Evolutionary conservation across 441 rosid genomes (phyloP).

Genomic region (Arabidopsis lyrata): DNA sequence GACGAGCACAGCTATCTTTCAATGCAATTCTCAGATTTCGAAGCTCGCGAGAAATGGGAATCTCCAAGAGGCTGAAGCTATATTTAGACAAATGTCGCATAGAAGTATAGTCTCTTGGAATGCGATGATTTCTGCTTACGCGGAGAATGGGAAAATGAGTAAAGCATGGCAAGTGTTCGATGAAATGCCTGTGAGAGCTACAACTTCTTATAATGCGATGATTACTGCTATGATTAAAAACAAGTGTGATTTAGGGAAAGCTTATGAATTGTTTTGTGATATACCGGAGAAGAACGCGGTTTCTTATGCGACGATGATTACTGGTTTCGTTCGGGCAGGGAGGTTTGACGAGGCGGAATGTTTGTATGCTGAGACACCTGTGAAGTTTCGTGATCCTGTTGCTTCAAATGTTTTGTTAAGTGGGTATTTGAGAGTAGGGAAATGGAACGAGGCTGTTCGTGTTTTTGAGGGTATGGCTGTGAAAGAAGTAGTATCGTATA

Average conservation of each 20-base stretch:
- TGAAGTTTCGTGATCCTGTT: constrained; percentile 64
- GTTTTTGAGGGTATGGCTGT: constrained; percentile 62
- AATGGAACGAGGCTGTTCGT: constrained; percentile 55
- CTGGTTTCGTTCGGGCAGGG: constrained; percentile 64
- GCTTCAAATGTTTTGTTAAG: constrained; percentile 73
- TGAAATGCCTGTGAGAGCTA: constrained; percentile 69
- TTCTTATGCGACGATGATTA: constrained; percentile 72
- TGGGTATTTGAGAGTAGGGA: constrained; percentile 69
- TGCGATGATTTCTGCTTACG: constrained; percentile 73
- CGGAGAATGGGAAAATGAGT: constrained; percentile 57
- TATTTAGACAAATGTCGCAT: constrained; percentile 60
- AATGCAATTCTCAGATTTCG: constrained; percentile 70
- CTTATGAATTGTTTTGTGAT: constrained; percentile 51
- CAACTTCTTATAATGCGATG: constrained; percentile 77
- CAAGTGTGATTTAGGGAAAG: constrained; percentile 50
- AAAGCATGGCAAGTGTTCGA: constrained; percentile 66
- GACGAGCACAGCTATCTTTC: constrained; percentile 45
- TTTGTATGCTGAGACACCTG: constrained; percentile 53
- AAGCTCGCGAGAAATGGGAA: constrained; percentile 61
- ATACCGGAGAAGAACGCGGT: constrained; percentile 61
- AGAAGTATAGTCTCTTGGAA: constrained; percentile 71
- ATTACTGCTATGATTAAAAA: constrained; percentile 66
- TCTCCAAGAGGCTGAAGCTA: constrained; percentile 58
- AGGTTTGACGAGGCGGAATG: constrained; percentile 59
- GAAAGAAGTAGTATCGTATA: constrained; percentile 72